Evolutionary conservation across 2,329 filamentous ascomycete genomes (phyloP).

Genomic region (Colletotrichum echinochloae): DNA sequence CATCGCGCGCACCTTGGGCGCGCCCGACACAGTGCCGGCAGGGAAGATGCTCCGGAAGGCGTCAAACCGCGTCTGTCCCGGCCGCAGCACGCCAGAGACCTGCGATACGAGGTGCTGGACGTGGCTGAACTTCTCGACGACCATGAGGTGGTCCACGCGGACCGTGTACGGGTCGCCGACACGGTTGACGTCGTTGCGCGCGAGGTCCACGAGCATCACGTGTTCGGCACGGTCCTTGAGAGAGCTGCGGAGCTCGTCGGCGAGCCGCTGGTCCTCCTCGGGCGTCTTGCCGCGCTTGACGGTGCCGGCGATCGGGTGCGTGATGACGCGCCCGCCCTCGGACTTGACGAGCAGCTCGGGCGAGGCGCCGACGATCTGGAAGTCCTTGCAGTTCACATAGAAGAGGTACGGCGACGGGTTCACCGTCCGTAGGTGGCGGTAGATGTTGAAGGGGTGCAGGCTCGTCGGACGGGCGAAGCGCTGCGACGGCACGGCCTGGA

Average conservation of each 20-base stretch:
- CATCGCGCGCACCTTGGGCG: conserved; percentile 97
- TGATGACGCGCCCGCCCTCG: conserved; percentile 88
- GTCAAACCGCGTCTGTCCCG: conserved; percentile 89
- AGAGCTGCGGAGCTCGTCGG: conserved; percentile 79
- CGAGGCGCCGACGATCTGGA: conserved; percentile 95
- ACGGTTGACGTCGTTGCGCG: conserved; percentile 95
- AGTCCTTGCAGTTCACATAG: conserved; percentile 90
- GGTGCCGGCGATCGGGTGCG: conserved; percentile 96
- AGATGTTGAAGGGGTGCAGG: conserved; percentile 97
- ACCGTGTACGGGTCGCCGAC: conserved; percentile 93
- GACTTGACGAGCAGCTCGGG: conserved; percentile 95
- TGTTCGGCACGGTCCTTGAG: conserved; percentile 95
- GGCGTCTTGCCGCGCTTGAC: conserved; percentile 86
- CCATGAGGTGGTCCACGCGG: conserved; percentile 93
- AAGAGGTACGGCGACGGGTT: conserved; percentile 98
- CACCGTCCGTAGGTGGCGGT: conserved; percentile 94
- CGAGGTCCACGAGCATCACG: conserved; percentile 97
- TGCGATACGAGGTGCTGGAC: conserved; percentile 98
- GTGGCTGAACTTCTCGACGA: conserved; percentile 93
- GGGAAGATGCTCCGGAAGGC: conserved; percentile 97
- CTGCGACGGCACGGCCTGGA: conserved; percentile 96
- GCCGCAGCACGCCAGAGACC: conserved; percentile 88
- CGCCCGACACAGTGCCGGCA: conserved; percentile 93
- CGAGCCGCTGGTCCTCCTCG: conserved; percentile 84
- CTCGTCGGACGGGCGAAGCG: conserved; percentile 89